A percentile compares a stretch with the other conserved stretches of the same genome.
Conservation (phyloP, 495 filamentous ascomycete genomes). For the Penicillium flavigenum region DNA sequence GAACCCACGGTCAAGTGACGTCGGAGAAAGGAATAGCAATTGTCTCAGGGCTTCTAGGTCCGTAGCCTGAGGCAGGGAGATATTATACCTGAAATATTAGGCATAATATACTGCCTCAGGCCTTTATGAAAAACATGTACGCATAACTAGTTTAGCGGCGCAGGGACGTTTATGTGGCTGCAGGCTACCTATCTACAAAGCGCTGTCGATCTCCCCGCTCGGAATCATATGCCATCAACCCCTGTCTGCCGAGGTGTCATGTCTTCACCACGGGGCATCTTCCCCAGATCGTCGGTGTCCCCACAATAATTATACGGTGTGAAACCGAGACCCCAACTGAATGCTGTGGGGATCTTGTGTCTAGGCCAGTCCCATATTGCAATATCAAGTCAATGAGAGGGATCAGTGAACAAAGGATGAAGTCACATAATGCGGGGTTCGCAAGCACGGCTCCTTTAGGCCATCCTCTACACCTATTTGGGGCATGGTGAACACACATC, state of each 20-base stretch:
- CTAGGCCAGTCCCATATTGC: background rate
- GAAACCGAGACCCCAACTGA: conserved; percentile 4
- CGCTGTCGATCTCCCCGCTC: background rate
- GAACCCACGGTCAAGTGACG: background rate
- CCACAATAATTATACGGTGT: background rate
- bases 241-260: conserved; percentile 8
- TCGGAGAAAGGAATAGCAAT: background rate
- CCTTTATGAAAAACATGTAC: background rate
- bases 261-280: background rate
- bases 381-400: background rate
- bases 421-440: conserved; percentile 28
- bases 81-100: background rate
- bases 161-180: background rate
- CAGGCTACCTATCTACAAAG: background rate
- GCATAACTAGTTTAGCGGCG: background rate
- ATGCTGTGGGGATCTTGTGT: background rate
- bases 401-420: conserved; percentile 8
- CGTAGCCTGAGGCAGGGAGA: background rate
- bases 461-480: conserved; percentile 2
- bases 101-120: background rate
- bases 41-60: background rate
- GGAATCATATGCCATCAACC: conserved; percentile 7
- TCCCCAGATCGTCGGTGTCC: conserved; percentile 3
- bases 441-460: conserved; percentile 35
- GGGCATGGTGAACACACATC: background rate